These are phyloP conservation scores for Ceratorhiza oryzae-sativae DNA, from an alignment of 1,284 basidiomycete species.

Conservation along the genomic window DNA sequence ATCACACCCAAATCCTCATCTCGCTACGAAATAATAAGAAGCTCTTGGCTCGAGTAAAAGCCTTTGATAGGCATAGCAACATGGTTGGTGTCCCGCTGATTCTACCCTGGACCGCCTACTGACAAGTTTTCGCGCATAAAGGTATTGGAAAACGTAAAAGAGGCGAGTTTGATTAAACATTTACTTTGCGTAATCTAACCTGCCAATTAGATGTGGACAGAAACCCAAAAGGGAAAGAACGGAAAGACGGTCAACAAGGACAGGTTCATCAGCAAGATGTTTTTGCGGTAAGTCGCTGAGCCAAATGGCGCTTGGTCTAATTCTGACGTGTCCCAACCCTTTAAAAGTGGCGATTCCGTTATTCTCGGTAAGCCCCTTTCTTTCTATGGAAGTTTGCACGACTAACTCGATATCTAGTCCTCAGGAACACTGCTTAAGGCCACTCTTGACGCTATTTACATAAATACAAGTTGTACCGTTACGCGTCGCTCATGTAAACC, in stretches of 20 bases:
- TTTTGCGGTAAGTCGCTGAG: slow-evolving; percentile 67
- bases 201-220: slow-evolving; percentile 91
- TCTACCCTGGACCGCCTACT: neutral
- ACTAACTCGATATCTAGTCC: slow-evolving; percentile 59
- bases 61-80: slow-evolving; percentile 98
- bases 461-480: neutral
- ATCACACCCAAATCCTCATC: slow-evolving; percentile 97
- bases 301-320: slow-evolving; percentile 12
- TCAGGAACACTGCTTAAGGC: slow-evolving; percentile 83
- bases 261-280: slow-evolving; percentile 99
- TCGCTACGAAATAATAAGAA: slow-evolving; percentile 99
- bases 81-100: slow-evolving; percentile 71
- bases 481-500: neutral
- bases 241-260: slow-evolving; percentile 99
- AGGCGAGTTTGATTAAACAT: slow-evolving; percentile 59
- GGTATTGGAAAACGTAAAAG: slow-evolving; percentile 97
- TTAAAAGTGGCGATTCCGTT: slow-evolving; percentile 86
- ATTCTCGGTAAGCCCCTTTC: slow-evolving; percentile 78
- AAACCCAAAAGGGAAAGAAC: slow-evolving; percentile 96
- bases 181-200: slow-evolving; percentile 12
- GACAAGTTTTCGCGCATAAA: slow-evolving; percentile 48
- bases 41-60: slow-evolving; percentile 95
- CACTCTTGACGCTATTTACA: neutral
- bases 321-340: slow-evolving; percentile 41
- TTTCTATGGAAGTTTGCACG: neutral